Conservation (phyloP, 768 basidiomycete species). For the Zangia roseola region DNA sequence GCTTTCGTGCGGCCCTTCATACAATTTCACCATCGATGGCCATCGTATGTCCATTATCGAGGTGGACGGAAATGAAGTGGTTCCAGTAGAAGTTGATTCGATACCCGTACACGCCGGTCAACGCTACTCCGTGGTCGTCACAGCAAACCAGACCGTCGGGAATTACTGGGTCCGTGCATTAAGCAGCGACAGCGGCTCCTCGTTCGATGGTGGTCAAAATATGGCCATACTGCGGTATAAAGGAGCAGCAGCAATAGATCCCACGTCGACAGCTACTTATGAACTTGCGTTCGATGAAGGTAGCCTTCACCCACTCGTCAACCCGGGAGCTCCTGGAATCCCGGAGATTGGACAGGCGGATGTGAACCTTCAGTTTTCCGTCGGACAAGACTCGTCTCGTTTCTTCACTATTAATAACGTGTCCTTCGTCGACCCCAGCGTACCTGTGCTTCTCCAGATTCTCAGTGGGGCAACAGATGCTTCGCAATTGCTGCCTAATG, state of each 20-base stretch:
- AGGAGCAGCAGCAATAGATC: constrained; percentile 41
- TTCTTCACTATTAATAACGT: constrained; percentile 25
- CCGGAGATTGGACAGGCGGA: constrained; percentile 38
- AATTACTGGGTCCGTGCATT: constrained; percentile 57
- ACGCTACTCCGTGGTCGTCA: constrained; percentile 41
- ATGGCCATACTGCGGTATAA: constrained; percentile 49
- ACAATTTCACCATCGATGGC: constrained; percentile 41
- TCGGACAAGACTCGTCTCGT: not conserved
- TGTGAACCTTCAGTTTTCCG: constrained; percentile 27
- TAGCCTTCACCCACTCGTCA: constrained; percentile 36
- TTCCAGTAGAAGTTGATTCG: constrained; percentile 40
- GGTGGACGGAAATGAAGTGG: constrained; percentile 41
- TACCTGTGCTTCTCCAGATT: constrained; percentile 55
- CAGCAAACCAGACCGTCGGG: constrained; percentile 40
- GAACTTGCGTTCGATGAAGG: constrained; percentile 36
- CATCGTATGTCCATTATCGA: constrained; percentile 50
- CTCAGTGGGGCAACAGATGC: constrained; percentile 46
- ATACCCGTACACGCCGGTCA: constrained; percentile 33
- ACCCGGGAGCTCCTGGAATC: constrained; percentile 35
- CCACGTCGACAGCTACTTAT: constrained; percentile 28
- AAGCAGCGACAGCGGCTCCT: constrained; percentile 30
- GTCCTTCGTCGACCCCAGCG: constrained; percentile 37
- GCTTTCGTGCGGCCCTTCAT: constrained; percentile 43
- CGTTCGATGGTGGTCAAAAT: constrained; percentile 38
- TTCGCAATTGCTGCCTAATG: constrained; percentile 43